phyloP scores from a whole-genome alignment of 2,329 filamentous ascomycete genomes.

The Talaromyces verruculosus region DNA sequence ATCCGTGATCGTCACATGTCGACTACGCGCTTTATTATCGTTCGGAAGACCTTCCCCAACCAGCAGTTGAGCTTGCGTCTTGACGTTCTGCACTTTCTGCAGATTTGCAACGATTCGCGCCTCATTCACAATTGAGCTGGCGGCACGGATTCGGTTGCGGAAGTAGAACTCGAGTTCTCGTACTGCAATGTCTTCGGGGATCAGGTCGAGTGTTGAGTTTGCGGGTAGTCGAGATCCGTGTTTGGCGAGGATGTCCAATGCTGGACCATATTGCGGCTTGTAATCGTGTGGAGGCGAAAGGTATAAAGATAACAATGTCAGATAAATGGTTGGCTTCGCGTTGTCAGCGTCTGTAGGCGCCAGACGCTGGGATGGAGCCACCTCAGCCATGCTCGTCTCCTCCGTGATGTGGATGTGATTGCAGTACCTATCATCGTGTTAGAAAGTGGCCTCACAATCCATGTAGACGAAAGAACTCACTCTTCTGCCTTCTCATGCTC shows the following conservation, averaged over 20 bases:
- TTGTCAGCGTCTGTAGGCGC: slow-evolving; percentile 54
- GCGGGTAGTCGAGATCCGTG: slow-evolving; percentile 91
- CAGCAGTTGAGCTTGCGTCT: slow-evolving; percentile 69
- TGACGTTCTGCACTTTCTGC: slow-evolving; percentile 75
- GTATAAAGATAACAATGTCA: slow-evolving; percentile 86
- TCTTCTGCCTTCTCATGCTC: slow-evolving; percentile 91
- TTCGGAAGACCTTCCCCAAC: slow-evolving; percentile 65
- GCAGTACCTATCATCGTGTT: slow-evolving; percentile 65
- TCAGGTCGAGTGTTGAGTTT: slow-evolving; percentile 77
- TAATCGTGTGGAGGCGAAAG: slow-evolving; percentile 75
- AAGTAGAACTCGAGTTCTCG: slow-evolving; percentile 86
- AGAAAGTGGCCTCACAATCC: slow-evolving; percentile 22
- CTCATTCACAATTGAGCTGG: slow-evolving; percentile 79
- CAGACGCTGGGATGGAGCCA: slow-evolving; percentile 38
- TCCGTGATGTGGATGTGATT: slow-evolving; percentile 74
- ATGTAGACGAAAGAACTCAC: slow-evolving; percentile 51
- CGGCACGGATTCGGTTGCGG: slow-evolving; percentile 80
- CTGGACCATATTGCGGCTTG: slow-evolving; percentile 70
- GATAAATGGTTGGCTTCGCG: slow-evolving; percentile 76
- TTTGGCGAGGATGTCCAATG: slow-evolving; percentile 81
- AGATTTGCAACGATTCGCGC: slow-evolving; percentile 74
- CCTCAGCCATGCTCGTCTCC: slow-evolving; percentile 43
- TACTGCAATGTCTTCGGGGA: slow-evolving; percentile 77
- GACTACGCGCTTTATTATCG: slow-evolving; percentile 57
- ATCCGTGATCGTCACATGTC: slow-evolving; percentile 77